Evolutionary conservation across 495 filamentous ascomycete species (phyloP), one percentile per base, ranked within the genome.

Genomic region (Podospora conica): DNA sequence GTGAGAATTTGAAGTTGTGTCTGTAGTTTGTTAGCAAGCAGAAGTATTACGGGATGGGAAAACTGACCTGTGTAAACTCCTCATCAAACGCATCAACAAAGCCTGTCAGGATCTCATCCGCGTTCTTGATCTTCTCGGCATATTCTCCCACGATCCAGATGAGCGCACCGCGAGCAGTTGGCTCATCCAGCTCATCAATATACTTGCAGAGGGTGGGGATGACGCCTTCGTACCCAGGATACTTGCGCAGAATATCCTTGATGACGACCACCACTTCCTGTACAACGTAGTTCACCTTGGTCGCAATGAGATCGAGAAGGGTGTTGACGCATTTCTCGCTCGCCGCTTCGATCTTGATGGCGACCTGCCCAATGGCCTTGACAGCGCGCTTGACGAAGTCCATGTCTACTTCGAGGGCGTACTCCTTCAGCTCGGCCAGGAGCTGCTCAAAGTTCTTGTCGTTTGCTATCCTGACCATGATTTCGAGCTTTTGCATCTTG

Each of bases 131-230:
- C 82, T 98, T 98, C 81, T 98, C 94, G 6, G 96, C 95, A 75
- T 98, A 98, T 75, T 98, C 93, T 56, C 95, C 95, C 9, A 98
- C 94, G 73, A 98, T 97, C 95, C 95, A 98, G 71, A 98, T 98
- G 56, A 98, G 80, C 18, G 94, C 90, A 9, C 91, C 94, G 66
- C 96, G 77, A 11, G 95, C 96, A 74, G 92, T 91, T 0, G 96
- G 93, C 74, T 98, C 95, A 72, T 98, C 96, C 65, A 98, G 75
- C 71, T 98, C 96, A 74, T 98, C 95, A 59, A 98, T 96, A 75
- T 94, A 94, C 73, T 97, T 87, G 81, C 96, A 98, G 11, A 98
- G 82, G 8, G 92, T 97, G 15, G 94, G 93, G 68, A 98, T 98
- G 70, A 98, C 96, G 18, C 92, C 94, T 74, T 98, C 96, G 73